Evolutionary conservation across 2,329 filamentous ascomycete genomes (phyloP).

Genomic region (Cercospora sp.): DNA sequence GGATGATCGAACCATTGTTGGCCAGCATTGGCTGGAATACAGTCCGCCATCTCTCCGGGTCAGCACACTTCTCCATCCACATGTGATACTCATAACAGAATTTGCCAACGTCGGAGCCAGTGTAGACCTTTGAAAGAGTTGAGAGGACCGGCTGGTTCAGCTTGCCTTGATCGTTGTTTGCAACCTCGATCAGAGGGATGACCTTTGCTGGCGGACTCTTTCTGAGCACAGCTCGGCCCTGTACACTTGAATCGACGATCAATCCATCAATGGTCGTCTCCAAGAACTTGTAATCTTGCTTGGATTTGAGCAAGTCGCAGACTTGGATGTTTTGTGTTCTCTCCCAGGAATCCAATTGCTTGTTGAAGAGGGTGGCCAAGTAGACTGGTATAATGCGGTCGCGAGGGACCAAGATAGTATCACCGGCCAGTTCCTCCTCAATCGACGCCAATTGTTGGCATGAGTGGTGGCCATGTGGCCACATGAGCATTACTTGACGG

Average conservation of each 20-base stretch:
- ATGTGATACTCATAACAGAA: too few species aligned
- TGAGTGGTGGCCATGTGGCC: background rate
- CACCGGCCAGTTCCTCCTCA: background rate
- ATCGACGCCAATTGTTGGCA: too few species aligned
- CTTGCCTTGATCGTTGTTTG: background rate
- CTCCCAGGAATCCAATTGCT: background rate
- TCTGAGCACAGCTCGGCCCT: background rate
- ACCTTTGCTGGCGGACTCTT: background rate
- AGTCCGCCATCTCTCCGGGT: background rate
- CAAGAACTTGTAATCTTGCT: background rate
- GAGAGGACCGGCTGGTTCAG: background rate
- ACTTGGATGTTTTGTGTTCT: background rate
- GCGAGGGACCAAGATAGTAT: background rate
- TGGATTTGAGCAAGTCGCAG: background rate
- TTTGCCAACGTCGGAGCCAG: background rate
- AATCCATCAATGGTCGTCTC: background rate
- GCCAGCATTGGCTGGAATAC: background rate
- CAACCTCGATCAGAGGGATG: background rate
- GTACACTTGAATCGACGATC: background rate
- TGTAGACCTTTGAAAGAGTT: background rate
- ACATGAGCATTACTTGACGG: too few species aligned
- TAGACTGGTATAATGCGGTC: constrained; percentile 1
- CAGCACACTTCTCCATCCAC: too few species aligned
- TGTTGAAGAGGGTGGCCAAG: background rate
- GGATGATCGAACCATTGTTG: too few species aligned